phyloP scores from a whole-genome alignment of 768 basidiomycete species.

The Russula brevipes region DNA sequence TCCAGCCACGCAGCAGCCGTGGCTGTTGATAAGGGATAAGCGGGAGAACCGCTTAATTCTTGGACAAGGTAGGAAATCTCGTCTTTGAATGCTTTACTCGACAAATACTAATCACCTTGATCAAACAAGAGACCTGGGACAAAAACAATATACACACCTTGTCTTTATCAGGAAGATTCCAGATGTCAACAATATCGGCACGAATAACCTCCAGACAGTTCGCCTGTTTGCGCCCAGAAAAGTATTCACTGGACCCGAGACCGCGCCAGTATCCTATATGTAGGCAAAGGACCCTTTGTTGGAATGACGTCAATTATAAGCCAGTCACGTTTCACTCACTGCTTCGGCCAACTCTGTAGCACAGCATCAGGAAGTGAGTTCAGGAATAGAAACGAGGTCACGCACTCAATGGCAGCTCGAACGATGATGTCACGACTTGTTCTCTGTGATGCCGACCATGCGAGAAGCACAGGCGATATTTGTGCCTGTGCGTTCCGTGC shows the following conservation, averaged over 20 bases:
- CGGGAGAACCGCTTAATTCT: background rate
- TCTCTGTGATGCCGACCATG: conserved; percentile 13
- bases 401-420: conserved; percentile 4
- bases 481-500: background rate
- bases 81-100: background rate
- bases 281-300: background rate
- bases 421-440: background rate
- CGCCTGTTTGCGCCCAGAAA: background rate
- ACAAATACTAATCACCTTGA: conserved; percentile 1
- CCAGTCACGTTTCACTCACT: conserved; percentile 1
- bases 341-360: conserved; percentile 3
- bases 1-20: background rate
- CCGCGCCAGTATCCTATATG: conserved; percentile 6
- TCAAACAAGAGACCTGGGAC: background rate
- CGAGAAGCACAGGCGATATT: conserved; percentile 1
- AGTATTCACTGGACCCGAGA: background rate
- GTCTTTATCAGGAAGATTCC: background rate
- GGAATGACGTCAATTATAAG: background rate
- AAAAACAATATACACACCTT: too few species aligned
- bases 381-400: background rate
- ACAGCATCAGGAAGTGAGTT: background rate
- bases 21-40: background rate
- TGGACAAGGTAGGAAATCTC: conserved; percentile 1
- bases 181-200: conserved; percentile 2
- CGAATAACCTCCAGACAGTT: background rate